Evolutionary conservation across 305 asterid species (phyloP).

Genomic region (Solanum hybrid): DNA sequence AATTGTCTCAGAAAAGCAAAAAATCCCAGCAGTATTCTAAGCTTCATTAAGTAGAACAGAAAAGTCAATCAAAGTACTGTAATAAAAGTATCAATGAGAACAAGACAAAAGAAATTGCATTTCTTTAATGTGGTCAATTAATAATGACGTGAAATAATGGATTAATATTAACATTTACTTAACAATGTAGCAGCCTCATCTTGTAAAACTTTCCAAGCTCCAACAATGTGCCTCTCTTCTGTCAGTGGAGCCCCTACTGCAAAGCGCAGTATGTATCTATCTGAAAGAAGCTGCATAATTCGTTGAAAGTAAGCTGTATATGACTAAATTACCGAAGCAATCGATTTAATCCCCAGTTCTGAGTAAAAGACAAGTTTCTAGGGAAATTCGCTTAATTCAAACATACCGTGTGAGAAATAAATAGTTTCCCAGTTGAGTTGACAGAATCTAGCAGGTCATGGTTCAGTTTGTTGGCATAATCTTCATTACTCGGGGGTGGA

Average conservation of each 20-base stretch:
- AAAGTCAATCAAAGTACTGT: neutral
- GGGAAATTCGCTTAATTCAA: neutral
- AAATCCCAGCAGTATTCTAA: neutral
- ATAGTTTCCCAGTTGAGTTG: slow-evolving; percentile 70
- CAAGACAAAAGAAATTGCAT: neutral
- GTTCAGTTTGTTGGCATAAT: slow-evolving; percentile 46
- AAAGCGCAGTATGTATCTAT: slow-evolving; percentile 52
- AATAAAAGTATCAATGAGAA: neutral
- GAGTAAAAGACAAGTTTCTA: neutral
- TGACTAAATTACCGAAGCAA: neutral
- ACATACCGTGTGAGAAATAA: slow-evolving; percentile 83
- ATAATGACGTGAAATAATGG: neutral
- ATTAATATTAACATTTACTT: slow-evolving; percentile 2
- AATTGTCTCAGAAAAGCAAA: neutral
- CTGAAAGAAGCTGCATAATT: slow-evolving; percentile 49
- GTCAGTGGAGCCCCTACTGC: slow-evolving; percentile 94
- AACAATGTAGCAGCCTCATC: slow-evolving; percentile 54
- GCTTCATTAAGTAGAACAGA: neutral
- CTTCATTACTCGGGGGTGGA: slow-evolving; percentile 34
- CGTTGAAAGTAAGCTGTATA: neutral
- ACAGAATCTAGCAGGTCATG: slow-evolving; percentile 60
- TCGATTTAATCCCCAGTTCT: neutral
- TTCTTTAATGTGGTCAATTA: neutral
- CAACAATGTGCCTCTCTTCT: slow-evolving; percentile 65
- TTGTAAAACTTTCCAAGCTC: slow-evolving; percentile 72